Percentiles rank a stretch among this genome's conserved stretches.
Conservation (phyloP, 1,284 basidiomycete genomes). For the Takashimella tepidaria region DNA sequence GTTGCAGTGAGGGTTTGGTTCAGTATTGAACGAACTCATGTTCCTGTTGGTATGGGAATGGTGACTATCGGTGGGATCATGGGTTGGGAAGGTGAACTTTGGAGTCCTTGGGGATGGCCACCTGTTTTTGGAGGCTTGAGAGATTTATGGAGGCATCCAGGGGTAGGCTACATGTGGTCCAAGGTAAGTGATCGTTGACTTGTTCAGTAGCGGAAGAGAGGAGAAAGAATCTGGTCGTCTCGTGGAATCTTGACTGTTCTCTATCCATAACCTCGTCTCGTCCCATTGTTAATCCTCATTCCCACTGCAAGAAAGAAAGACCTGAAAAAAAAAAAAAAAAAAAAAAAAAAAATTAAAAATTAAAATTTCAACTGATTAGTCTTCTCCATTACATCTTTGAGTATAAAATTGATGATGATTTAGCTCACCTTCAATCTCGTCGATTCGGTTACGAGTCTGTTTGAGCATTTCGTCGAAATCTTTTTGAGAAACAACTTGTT, state of each 20-base stretch:
- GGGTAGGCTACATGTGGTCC: conserved; percentile 37
- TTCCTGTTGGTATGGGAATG: conserved; percentile 8
- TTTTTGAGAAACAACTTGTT: conserved; percentile 62
- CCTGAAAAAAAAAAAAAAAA: too few relatives aligned
- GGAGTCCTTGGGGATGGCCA: conserved; percentile 42
- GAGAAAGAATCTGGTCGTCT: too few relatives aligned
- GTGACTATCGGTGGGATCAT: conserved; percentile 30
- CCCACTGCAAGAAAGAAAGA: too few relatives aligned
- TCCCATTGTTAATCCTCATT: too few relatives aligned
- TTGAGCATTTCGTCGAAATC: conserved; percentile 69
- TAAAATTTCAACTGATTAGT: too few relatives aligned
- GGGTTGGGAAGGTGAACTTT: conserved; percentile 34
- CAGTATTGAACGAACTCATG: conserved; percentile 18
- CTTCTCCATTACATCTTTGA: too few relatives aligned
- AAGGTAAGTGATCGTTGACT: conserved; percentile 26
- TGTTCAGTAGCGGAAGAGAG: too few relatives aligned
- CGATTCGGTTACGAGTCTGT: conserved; percentile 64
- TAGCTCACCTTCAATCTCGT: conserved; percentile 52
- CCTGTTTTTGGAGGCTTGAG: conserved; percentile 32
- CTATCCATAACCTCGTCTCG: too few relatives aligned
- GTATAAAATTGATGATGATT: too few relatives aligned
- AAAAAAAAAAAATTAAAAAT: too few relatives aligned
- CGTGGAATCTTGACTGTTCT: too few relatives aligned
- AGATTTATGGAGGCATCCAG: conserved; percentile 32
- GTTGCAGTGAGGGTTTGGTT: conserved; percentile 25